Evolutionary conservation across 108 stramenopile genomes (phyloP), one percentile per base, ranked within the genome.

Genomic region (Cyclotella atomus): DNA sequence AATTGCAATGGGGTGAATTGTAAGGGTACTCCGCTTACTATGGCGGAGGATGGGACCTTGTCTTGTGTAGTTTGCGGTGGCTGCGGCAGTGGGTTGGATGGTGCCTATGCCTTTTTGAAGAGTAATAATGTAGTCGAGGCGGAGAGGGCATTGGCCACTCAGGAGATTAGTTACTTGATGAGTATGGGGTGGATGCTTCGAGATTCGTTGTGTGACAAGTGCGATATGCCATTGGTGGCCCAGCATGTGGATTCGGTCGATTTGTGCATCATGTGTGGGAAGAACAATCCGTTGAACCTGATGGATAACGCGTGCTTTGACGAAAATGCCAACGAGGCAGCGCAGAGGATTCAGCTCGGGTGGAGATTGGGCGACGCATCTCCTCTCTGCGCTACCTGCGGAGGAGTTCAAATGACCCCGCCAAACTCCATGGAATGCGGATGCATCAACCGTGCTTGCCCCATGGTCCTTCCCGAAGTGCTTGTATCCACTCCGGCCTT

Each of bases 51-150:
- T n/a, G 65, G 55, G 8, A 55, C 64, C 9, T 34, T 50, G 7
- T 75, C 73, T 9, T 75, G 73, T 19, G 65, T 56, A 20, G 73
- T 75, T 16, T 75, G 73, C 16, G 73, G 73, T 47, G 73, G 73
- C 21, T 21, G 34, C 1, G 73, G 73, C 0, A 36, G 43, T 15
- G 73, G 73, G 29, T 66, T 49, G 9, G 73, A 75, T 59, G 73
- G 73, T 9, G 56, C 57, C 0, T 75, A 75, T 25, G 73, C 50
- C 19, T 24, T n/a, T 34, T 54, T 47, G 19, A 65, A 65, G 54
- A 53, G 61, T 8, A 12, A 29, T 16, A 65, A 75, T 20, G 64
- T 66, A 15, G 19, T 66, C 7, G 65, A 75, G 21, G 73, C 56
- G 21, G 73, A 75, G 41, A 36, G 73, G 35, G 65, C 53, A 17